phyloP scores from a whole-genome alignment of 1,284 basidiomycete genomes.

The Jaminaea rosea region DNA sequence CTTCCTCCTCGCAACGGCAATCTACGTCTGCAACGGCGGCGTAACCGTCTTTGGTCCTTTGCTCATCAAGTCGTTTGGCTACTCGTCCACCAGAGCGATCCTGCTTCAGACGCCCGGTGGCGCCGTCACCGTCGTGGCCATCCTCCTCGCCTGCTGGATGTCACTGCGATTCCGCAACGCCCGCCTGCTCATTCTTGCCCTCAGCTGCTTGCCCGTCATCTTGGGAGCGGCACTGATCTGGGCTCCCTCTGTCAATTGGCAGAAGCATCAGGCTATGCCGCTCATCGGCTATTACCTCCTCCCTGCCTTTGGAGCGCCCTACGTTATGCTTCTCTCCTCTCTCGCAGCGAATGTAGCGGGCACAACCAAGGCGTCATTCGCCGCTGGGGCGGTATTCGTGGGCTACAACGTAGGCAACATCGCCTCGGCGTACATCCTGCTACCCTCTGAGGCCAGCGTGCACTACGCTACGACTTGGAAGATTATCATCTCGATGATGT shows the following conservation, averaged over 20 bases:
- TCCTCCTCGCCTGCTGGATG: constrained; percentile 47
- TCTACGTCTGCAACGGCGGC: constrained; percentile 48
- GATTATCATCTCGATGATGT: constrained; percentile 45
- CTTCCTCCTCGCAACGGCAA: constrained; percentile 48
- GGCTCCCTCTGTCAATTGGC: constrained; percentile 22
- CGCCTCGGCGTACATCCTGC: constrained; percentile 37
- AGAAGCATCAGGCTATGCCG: constrained; percentile 49
- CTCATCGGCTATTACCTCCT: constrained; percentile 52
- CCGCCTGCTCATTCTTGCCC: constrained; percentile 50
- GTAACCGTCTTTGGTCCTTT: constrained; percentile 51
- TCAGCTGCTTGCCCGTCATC: constrained; percentile 51
- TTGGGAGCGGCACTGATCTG: constrained; percentile 51
- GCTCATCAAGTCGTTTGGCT: constrained; percentile 51
- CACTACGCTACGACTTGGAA: constrained; percentile 52
- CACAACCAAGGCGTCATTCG: constrained; percentile 51
- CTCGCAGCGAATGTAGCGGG: constrained; percentile 51
- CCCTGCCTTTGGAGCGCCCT: constrained; percentile 52
- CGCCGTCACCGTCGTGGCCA: constrained; percentile 49
- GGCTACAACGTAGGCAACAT: constrained; percentile 42
- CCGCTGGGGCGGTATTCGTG: constrained; percentile 48
- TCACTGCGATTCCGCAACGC: constrained; percentile 44
- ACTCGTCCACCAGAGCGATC: constrained; percentile 49
- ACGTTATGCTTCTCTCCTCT: constrained; percentile 50
- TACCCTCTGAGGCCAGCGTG: constrained; percentile 23
- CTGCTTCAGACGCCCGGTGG: constrained; percentile 49